These are phyloP conservation scores for Eucalyptus leucophloia DNA, from an alignment of 345 rosid genomes.

Conservation along the genomic window DNA sequence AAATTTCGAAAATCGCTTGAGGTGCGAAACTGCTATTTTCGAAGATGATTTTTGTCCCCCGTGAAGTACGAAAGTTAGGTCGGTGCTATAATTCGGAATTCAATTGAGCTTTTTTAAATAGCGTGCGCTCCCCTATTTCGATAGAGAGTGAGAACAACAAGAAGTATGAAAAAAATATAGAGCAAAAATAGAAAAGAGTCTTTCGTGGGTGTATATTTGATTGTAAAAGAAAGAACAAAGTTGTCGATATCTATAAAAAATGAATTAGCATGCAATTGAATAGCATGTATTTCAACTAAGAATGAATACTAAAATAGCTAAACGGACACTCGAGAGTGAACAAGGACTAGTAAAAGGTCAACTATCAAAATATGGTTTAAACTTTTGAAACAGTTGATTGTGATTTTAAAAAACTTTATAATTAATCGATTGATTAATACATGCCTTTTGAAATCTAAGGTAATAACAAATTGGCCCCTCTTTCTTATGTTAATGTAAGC, in stretches of 20 bases:
- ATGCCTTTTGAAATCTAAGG: not conserved
- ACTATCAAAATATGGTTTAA: not conserved
- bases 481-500: not conserved
- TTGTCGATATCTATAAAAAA: not conserved
- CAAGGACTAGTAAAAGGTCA: not conserved
- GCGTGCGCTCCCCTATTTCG: not conserved
- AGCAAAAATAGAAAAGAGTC: not conserved
- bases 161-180: not conserved
- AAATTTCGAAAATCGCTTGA: not conserved
- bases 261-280: not conserved
- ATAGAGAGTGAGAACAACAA: not conserved
- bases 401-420: not conserved
- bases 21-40: not conserved
- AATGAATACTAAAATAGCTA: not conserved
- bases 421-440: not conserved
- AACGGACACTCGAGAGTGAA: not conserved
- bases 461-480: not conserved
- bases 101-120: not conserved
- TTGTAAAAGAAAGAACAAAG: not conserved
- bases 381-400: not conserved
- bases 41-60: not conserved
- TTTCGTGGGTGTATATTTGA: not conserved
- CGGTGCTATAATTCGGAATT: not conserved
- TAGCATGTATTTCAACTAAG: fast-evolving
- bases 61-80: not conserved